These are phyloP conservation scores for Moelleriella libera DNA, from an alignment of 2,329 filamentous ascomycete genomes.

Conservation along the genomic window DNA sequence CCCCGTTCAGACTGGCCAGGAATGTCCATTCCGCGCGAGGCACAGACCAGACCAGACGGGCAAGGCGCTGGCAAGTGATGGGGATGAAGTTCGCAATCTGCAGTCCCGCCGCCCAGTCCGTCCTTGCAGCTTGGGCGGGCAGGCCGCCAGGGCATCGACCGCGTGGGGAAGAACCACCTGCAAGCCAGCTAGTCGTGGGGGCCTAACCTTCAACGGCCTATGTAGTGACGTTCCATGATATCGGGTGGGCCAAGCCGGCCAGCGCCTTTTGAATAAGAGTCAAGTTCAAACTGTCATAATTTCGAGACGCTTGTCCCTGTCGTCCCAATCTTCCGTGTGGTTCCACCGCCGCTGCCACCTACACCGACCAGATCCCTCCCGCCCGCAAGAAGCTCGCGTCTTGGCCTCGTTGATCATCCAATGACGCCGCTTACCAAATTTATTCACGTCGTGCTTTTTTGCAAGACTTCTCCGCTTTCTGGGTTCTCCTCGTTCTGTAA, in stretches of 20 bases:
- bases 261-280: too few species aligned
- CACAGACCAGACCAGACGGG: too few species aligned
- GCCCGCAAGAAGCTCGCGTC: neutral
- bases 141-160: too few species aligned
- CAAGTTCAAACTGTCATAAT: too few species aligned
- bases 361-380: neutral
- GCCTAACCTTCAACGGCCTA: too few species aligned
- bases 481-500: neutral
- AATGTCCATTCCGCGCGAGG: too few species aligned
- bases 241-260: too few species aligned
- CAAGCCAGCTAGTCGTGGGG: too few species aligned
- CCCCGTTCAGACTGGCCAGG: too few species aligned
- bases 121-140: neutral
- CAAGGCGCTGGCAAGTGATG: neutral
- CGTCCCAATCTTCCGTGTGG: neutral
- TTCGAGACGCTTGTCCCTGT: neutral
- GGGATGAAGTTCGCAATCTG: neutral
- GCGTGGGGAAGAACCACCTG: neutral
- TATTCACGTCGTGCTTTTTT: neutral
- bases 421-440: constrained; percentile 4
- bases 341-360: neutral
- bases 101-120: neutral
- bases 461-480: constrained; percentile 2
- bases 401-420: neutral
- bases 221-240: too few species aligned